Base-by-base conservation (phyloP, 1,139 yeast genomes). In the Pichia terricola region DNA sequence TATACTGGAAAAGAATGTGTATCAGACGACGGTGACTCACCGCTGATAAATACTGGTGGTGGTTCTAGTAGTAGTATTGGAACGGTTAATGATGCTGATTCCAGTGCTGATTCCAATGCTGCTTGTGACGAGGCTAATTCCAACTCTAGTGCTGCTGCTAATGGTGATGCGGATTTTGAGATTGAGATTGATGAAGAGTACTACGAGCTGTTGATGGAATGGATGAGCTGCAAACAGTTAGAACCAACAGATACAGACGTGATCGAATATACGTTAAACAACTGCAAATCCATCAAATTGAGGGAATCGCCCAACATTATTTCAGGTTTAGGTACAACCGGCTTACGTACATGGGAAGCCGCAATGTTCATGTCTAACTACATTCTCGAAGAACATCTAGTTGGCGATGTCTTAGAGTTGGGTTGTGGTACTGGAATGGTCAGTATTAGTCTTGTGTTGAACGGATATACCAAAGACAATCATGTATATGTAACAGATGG, bases 391-490 rank as follows among this genome's bases (percentile, higher is more conserved):
- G 35, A 11, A 34, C 22, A 7, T n/a, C 7, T 6, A 22, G 11
- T n/a, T 6, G 44, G 38, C 11, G 44, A 44, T 28, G 26, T 43
- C 3, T 27, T 87, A 28, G 97, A 89, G 56, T 62, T 89, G 30
- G 97, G 97, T 0, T 76, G 94, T 26, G 97, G 97, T 0, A 87
- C 97, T 0, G 96, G 96, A 0, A 63, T 89, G n/a, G 81, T 84
- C 1, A 80, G 94, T 11, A 57, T 86, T 25, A 64, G 82, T 1
- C 53, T 80, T 9, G 59, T 26, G 22, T 5, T 63, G n/a, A 64
- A 64, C 22, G 25, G 41, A 4, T 16, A n/a, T n/a, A 4, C 6
- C n/a, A 40, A 26, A 11, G 16, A 38, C 3, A 31, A 54, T 3
- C 58, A 62, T 39, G 60, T 81, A 6, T 61, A 70, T 2, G 65